Evolutionary conservation across 768 basidiomycete species (phyloP).

Genomic region (Sarcodon sp.): DNA sequence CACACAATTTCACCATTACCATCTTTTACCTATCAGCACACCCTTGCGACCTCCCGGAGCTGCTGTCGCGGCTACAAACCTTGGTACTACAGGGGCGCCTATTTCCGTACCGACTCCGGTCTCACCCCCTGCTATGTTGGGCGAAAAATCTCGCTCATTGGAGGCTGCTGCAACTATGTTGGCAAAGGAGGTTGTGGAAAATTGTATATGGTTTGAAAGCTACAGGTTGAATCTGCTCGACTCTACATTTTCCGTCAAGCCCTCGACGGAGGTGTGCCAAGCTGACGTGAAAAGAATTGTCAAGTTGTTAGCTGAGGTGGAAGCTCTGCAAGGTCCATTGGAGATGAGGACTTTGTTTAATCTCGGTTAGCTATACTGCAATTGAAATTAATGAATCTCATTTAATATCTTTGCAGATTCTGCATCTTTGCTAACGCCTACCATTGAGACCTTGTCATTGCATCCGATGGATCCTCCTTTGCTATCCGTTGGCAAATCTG

Average conservation of each 20-base stretch:
- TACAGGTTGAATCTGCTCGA: conserved; percentile 33
- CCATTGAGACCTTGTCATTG: conserved; percentile 6
- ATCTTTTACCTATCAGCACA: conserved; percentile 47
- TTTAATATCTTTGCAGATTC: not conserved
- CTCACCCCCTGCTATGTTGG: conserved; percentile 63
- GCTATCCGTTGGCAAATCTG: conserved; percentile 55
- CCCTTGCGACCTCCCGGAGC: conserved; percentile 49
- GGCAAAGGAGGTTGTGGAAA: conserved; percentile 63
- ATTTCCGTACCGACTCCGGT: conserved; percentile 73
- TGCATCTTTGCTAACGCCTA: not conserved
- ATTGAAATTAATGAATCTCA: not conserved
- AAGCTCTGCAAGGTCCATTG: conserved; percentile 25
- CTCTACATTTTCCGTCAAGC: conserved; percentile 9
- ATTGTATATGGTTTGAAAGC: conserved; percentile 51
- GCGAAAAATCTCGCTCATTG: conserved; percentile 55
- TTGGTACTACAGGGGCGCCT: conserved; percentile 8
- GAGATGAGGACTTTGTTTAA: conserved; percentile 32
- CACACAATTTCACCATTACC: conserved; percentile 52
- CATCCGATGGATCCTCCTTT: conserved; percentile 36
- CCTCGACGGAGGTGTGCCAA: conserved; percentile 36
- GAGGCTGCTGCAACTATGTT: conserved; percentile 55
- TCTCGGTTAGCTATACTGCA: conserved; percentile 3
- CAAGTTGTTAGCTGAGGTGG: conserved; percentile 27
- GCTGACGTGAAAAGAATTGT: conserved; percentile 37
- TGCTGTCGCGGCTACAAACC: conserved; percentile 9